Percentiles rank a stretch among this genome's conserved stretches.
Evolutionary conservation across 352 stramenopile species (phyloP).

Genomic region (Globisporangium barbulae): DNA sequence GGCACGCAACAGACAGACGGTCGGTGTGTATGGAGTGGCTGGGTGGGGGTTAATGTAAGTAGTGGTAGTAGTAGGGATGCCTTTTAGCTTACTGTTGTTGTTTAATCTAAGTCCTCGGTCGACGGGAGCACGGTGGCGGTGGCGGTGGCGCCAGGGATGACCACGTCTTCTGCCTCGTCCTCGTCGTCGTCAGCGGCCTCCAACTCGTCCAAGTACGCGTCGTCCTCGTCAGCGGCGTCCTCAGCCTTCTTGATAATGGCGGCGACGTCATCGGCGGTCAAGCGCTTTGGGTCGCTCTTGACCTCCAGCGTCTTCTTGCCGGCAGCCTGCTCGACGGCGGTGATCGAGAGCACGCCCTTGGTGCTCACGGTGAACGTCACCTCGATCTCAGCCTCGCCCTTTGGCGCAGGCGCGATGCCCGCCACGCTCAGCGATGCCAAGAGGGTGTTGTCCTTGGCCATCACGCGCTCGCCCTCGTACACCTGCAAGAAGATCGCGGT

Average conservation of each 20-base stretch:
- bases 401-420: constrained; percentile 86
- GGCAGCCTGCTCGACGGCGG: constrained; percentile 73
- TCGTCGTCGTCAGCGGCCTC: constrained; percentile 61
- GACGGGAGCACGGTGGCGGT: constrained; percentile 30
- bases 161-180: constrained; percentile 29
- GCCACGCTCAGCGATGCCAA: constrained; percentile 89
- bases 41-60: constrained; percentile 9
- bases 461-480: constrained; percentile 95
- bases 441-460: constrained; percentile 96
- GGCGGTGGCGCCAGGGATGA: constrained; percentile 22
- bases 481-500: constrained; percentile 90
- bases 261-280: constrained; percentile 64
- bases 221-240: constrained; percentile 80
- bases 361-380: constrained; percentile 92
- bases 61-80: constrained; percentile 2
- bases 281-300: constrained; percentile 65
- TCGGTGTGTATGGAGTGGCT: not conserved
- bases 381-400: constrained; percentile 91
- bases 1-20: not conserved
- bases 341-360: constrained; percentile 95
- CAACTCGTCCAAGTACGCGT: constrained; percentile 68
- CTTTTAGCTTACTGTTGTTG: constrained; percentile 7
- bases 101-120: constrained; percentile 85
- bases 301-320: constrained; percentile 78
- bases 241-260: constrained; percentile 82